Percentiles rank a stretch among this genome's conserved stretches.
Evolutionary conservation across 192 early-diverging fungal species (phyloP).

Genomic region (Thamnidium elegans): DNA sequence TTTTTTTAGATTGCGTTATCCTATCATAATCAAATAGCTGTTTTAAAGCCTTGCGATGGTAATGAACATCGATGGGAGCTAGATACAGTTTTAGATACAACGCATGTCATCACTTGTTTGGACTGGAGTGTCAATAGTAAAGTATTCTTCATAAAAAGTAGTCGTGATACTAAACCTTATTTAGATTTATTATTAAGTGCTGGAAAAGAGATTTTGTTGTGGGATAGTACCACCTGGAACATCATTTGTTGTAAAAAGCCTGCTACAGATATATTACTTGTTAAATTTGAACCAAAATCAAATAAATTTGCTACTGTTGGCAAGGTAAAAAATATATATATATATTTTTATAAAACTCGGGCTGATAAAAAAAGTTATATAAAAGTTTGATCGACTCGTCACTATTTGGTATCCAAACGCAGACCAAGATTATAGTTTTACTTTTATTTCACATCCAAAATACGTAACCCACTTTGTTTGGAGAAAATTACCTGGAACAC

Average conservation of each 20-base stretch:
- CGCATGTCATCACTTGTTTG: slow-evolving; percentile 11
- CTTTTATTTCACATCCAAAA: slow-evolving; percentile 64
- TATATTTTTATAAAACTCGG: background rate
- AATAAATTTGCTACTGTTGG: slow-evolving; percentile 61
- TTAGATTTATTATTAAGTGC: slow-evolving; percentile 20
- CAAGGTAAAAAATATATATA: slow-evolving; percentile 40
- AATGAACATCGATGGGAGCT: slow-evolving; percentile 15
- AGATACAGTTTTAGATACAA: slow-evolving; percentile 1
- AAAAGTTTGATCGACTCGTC: slow-evolving; percentile 59
- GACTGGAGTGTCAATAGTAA: slow-evolving; percentile 27
- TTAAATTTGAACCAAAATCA: slow-evolving; percentile 59
- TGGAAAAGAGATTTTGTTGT: slow-evolving; percentile 21
- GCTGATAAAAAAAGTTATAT: background rate
- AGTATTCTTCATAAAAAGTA: background rate
- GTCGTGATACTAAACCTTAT: background rate
- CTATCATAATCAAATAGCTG: slow-evolving; percentile 12
- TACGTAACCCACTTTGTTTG: slow-evolving; percentile 62
- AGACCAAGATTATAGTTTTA: slow-evolving; percentile 45
- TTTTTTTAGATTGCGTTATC: slow-evolving; percentile 8
- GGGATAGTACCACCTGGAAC: slow-evolving; percentile 8
- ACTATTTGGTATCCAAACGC: slow-evolving; percentile 58
- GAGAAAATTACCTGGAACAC: slow-evolving; percentile 43
- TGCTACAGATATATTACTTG: slow-evolving; percentile 38
- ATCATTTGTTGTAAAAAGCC: slow-evolving; percentile 23
- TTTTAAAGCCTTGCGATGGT: slow-evolving; percentile 9